Evolutionary conservation across 2,329 filamentous ascomycete species (phyloP), one percentile per base, ranked within the genome.

Genomic region (Didymella pomorum): DNA sequence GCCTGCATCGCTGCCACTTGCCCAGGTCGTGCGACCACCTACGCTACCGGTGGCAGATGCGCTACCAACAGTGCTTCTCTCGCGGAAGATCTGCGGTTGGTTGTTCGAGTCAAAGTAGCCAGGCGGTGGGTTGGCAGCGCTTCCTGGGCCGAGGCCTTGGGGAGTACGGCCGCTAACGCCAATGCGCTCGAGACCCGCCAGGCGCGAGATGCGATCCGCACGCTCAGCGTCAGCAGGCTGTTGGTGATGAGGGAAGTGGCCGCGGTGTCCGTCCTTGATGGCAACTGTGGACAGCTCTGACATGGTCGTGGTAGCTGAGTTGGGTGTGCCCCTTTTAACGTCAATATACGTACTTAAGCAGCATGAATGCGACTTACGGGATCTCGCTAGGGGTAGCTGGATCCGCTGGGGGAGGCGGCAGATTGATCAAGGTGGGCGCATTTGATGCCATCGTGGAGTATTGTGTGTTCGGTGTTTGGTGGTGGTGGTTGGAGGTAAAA

Each of bases 251-350:
- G 87, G 86, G 26, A 89, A 84, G 73, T 93, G 87, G 63, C 94
- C 94, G 60, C 92, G 91, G 73, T 97, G 92, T 68, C 94, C 94
- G 75, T 98, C 94, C 79, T 97, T 97, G 83, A 97, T 97, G 50
- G 94, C 94, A 12, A 92, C 95, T 18, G 94, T 97, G 16, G 92
- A 96, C 46, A 98, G 85, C 39, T 93, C 89, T 25, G 92, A 97
- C 71, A 98, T 89, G 50, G 93, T 96, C 12, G 93, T 97, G 3
- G 92, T 96, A 39, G 91, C 90, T 66, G 92, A 96, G 65, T 95
- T 97, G 3, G 94, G 94, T 2, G 94, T 98, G 71, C 94, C 93
- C 64, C 92, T 96, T 61, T 42, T 47, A 9, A 26, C 35, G 31
- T 53, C 35, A 58, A 41, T 20, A 42, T 16, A 3, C 48, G 20